Base-by-base conservation (phyloP, 495 filamentous ascomycete species). In the Penicillium fimorum region DNA sequence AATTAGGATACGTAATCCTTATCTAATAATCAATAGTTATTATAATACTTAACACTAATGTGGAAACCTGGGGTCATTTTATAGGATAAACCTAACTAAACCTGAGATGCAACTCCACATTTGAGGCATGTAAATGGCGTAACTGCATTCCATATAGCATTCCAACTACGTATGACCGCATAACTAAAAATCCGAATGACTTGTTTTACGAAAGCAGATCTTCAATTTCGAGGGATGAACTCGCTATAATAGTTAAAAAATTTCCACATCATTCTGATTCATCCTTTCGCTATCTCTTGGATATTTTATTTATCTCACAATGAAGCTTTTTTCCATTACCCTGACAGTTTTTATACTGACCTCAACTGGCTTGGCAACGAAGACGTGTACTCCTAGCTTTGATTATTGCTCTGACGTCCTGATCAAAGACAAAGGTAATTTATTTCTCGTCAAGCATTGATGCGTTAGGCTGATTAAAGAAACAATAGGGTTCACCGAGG, bases 331-430 rank as follows among this genome's bases (percentile, higher is more conserved):
- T 13, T 61, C 66, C 1, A 22, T 72, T 42, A n/a, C 70, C 22
- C 47, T 74, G 20, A 49, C 63, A 13, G 1, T 66, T 25, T 60
- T 69, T 32, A 55, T 66, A 15, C 51, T 73, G n/a, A 55, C 59
- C 25, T 56, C 64, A 22, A 60, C 65, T 20, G 62, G 61, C 32
- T 29, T 74, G 7, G 70, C 71, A 4, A 56, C 65, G 15, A 76
- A 71, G 57, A 61, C 66, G 10, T 76, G 73, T 54, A 72, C 68
- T 0, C 73, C 73, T 11, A 76, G 73, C 55, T 76, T 76, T 50
- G 73, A 76, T 45, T 76, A 74, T 55, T 76, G 73, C 57, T 66
- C 70, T 6, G 60, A 64, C 35, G 55, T 64, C 29, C 57, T 76
- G 17, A 63, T 71, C 33, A 62, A 65, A 13, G 62, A 62, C 3